Evolutionary conservation across 768 basidiomycete species (phyloP), one percentile per base, ranked within the genome.

Genomic region (Peribolospora kevripleyi): DNA sequence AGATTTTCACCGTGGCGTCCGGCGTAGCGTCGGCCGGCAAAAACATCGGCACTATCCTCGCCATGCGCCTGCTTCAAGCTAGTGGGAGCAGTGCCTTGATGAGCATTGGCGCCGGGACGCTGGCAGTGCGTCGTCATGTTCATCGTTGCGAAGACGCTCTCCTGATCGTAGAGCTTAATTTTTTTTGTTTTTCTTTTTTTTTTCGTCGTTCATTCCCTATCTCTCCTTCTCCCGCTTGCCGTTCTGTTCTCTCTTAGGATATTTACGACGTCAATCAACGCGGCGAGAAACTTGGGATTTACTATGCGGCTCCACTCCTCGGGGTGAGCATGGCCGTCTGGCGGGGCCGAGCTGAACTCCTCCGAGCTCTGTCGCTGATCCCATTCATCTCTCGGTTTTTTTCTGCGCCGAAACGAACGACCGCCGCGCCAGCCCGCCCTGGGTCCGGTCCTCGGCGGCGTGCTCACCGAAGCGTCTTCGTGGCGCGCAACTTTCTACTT

Each of bases 401-500:
- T 38, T 40, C 51, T 55, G 36, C 40, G 10, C 49, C 40, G 3
- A 55, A 13, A 8, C 13, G 6, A 41, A 37, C 6, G 36, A 11
- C 6, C 25, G 14, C 6, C 6, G 41, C 38, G 6, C 14, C 8
- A 7, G 25, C 48, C 37, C 40, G 49, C 42, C 2, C n/a, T 48
- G 3, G 82, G 81, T 0, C 80, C 82, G 5, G 72, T 84, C 14
- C 60, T 84, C 48, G 83, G 83, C 2, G 82, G 83, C 0, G 72
- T 68, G 4, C 67, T 84, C 3, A 78, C 82, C 0, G 71, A 77
- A 53, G 73, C 45, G 8, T 79, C 79, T 65, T 73, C 71, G 52
- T 91, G 88, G 87, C 74, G 82, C 43, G 76, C 79, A 6, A 76
- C 77, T 0, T 85, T 90, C 65, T 90, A 82, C 75, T 84, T 88